Evolutionary conservation across 2,329 filamentous ascomycete species (phyloP).

Genomic region (Onygena corvina): DNA sequence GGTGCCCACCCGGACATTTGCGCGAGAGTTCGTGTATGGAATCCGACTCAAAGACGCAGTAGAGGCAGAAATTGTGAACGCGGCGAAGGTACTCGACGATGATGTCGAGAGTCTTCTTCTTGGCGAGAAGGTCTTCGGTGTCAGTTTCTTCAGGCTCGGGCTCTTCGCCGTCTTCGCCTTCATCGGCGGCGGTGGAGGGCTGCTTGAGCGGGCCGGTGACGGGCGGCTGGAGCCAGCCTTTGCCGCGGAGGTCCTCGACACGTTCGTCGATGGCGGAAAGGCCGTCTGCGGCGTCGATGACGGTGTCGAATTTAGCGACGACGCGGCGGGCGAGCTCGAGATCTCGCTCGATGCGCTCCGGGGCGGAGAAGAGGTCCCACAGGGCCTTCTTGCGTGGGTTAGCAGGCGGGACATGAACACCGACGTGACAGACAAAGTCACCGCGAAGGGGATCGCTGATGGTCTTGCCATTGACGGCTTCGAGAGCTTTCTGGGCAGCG

Average conservation of each 20-base stretch:
- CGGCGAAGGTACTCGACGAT: conserved; percentile 92
- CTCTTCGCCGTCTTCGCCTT: conserved; percentile 58
- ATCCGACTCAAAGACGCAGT: conserved; percentile 97
- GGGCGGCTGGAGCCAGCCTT: conserved; percentile 62
- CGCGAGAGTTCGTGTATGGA: conserved; percentile 90
- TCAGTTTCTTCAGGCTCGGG: conserved; percentile 79
- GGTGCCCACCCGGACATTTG: conserved; percentile 94
- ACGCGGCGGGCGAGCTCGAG: conserved; percentile 70
- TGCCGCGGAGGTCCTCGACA: conserved; percentile 65
- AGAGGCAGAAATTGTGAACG: conserved; percentile 98
- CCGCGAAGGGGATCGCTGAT: conserved; percentile 88
- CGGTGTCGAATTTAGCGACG: conserved; percentile 71
- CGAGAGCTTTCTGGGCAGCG: conserved; percentile 74
- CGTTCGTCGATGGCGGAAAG: conserved; percentile 71
- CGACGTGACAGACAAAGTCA: conserved; percentile 95
- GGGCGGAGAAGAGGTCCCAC: conserved; percentile 92
- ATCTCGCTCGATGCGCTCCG: conserved; percentile 86
- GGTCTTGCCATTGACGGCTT: conserved; percentile 94
- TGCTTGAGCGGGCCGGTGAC: conserved; percentile 32
- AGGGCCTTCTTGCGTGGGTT: conserved; percentile 86
- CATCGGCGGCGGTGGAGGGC: conserved; percentile 50
- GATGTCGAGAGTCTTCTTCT: conserved; percentile 95
- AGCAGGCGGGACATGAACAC: conserved; percentile 79
- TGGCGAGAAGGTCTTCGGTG: conserved; percentile 74
- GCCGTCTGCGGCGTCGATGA: conserved; percentile 68